These are phyloP conservation scores for Aegilops tauschii DNA, from an alignment of 176 grass and related monocot genomes.

Conservation along the genomic window DNA sequence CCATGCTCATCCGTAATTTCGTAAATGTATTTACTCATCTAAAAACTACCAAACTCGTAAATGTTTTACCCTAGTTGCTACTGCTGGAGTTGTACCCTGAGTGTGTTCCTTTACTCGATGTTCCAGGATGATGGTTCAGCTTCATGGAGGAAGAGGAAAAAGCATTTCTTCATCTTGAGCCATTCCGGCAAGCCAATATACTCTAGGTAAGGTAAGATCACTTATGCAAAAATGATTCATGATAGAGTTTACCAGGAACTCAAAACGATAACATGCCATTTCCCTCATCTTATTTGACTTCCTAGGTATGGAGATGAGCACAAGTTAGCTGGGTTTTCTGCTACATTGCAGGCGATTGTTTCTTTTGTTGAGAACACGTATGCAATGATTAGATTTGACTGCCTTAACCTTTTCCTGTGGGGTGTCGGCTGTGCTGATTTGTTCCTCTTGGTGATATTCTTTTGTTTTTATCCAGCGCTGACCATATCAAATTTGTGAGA, in stretches of 20 bases:
- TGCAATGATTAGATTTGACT: neutral
- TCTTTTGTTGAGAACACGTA: conserved; percentile 95
- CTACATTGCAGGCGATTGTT: conserved; percentile 94
- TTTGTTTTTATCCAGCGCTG: conserved; percentile 55
- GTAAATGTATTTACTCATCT: no score
- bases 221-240: neutral
- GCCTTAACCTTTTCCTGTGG: neutral
- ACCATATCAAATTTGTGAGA: conserved; percentile 92
- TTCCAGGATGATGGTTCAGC: conserved; percentile 78
- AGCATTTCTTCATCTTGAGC: conserved; percentile 94
- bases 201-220: conserved; percentile 52
- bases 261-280: neutral
- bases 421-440: neutral
- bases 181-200: conserved; percentile 96
- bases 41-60: no score
- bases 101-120: neutral
- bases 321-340: conserved; percentile 96
- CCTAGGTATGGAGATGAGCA: conserved; percentile 96
- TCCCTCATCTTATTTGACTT: neutral
- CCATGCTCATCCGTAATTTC: no score
- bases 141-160: conserved; percentile 96
- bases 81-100: neutral
- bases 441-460: neutral
- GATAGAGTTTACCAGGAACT: neutral
- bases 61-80: neutral